phyloP scores from a whole-genome alignment of 129 eudicot species.

The Tanacetum coccineum region DNA sequence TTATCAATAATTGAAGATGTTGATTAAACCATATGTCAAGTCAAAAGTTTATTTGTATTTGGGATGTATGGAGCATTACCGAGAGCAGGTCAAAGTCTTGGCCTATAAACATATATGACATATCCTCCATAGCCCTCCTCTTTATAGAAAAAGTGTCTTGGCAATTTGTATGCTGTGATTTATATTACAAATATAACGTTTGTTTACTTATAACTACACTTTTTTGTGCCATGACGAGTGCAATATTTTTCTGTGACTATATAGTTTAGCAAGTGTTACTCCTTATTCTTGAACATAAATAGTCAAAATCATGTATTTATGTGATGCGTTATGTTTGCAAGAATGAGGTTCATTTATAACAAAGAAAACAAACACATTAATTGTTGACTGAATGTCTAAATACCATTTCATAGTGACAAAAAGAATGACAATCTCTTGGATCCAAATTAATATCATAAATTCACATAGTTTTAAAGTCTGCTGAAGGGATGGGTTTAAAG shows the following conservation, averaged over 20 bases:
- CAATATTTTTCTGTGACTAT: not conserved
- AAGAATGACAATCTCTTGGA: not conserved
- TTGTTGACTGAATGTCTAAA: not conserved
- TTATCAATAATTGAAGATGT: not conserved
- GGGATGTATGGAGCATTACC: not conserved
- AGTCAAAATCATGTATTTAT: not conserved
- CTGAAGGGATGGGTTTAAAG: no score
- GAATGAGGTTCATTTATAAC: not conserved
- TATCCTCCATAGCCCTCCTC: not conserved
- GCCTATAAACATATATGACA: not conserved
- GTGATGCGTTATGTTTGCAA: not conserved
- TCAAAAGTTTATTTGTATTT: not conserved
- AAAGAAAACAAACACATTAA: not conserved
- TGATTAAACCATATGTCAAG: not conserved
- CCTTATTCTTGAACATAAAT: not conserved
- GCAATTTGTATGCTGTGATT: not conserved
- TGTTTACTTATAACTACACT: not conserved
- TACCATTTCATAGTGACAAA: not conserved
- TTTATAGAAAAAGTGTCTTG: not conserved
- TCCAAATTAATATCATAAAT: not conserved
- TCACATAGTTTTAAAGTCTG: no score
- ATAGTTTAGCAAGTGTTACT: not conserved
- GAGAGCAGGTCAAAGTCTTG: not conserved
- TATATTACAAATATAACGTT: not conserved
- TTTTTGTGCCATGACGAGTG: not conserved